Base-by-base conservation (phyloP, 257 asterid species). In the Fraxinus pennsylvanica region DNA sequence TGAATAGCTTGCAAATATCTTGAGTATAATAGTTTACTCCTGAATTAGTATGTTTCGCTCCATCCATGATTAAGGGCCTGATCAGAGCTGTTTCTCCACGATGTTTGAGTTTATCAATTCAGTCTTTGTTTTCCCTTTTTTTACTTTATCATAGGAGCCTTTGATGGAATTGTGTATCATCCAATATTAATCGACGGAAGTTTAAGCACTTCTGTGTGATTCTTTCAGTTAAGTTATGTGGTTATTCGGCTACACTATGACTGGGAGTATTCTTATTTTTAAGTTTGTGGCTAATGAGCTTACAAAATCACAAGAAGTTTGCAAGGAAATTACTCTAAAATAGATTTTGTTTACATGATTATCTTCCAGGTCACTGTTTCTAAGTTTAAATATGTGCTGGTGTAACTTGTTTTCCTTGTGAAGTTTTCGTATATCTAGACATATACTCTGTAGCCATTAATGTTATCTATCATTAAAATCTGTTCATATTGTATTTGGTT, bases 391-490 rank as follows among this genome's bases (percentile, higher is more conserved):
- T 22, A 22, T 22, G 32, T n/a, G 30, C 30, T 22, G 30, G 4
- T 9, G 32, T n/a, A 9, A 61, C 68, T 54, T 54, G 2, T 21
- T n/a, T 61, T 61, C 13, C 32, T 4, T 1, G 33, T 61, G 68
- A 61, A 61, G 33, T 61, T 61, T 61, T 13, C 32, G 36, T 43
- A 10, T 22, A 22, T 63, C 38, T 73, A 39, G 30, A 6, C 2
- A 39, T 27, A 78, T 6, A 13, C 33, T 9, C 70, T 71, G 35
- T 30, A 78, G 69, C 13, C 50, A 43, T 41, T 47, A 9, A n/a
- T 57, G 69, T 74, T 75, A 10, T 54, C 19, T n/a, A 13, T 61
- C 59, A 38, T 21, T 41, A 75, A 70, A 27, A 43, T 39, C n/a
- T 66, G 15, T 71, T 39, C 36, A 71, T 72, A 67, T 61, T 27